Evolutionary conservation across 2,329 filamentous ascomycete species (phyloP).

Genomic region (Diplodia scrobiculata): DNA sequence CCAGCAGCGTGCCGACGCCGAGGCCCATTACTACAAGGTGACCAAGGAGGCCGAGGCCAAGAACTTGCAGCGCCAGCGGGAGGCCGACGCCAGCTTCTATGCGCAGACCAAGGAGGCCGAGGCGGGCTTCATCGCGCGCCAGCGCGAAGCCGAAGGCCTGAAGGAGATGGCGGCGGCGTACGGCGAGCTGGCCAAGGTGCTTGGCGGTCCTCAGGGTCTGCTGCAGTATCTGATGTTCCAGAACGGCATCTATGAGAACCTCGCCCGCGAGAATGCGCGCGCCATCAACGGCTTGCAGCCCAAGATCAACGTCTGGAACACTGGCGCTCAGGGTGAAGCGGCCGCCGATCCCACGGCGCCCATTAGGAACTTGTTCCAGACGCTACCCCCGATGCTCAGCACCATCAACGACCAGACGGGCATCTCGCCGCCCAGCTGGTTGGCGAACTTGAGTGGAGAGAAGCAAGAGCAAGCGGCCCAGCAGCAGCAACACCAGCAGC

Average conservation of each 20-base stretch:
- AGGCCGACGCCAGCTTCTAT: constrained; percentile 55
- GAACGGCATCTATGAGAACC: constrained; percentile 73
- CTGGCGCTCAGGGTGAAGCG: constrained; percentile 56
- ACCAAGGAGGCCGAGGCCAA: constrained; percentile 49
- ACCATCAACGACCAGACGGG: constrained; percentile 90
- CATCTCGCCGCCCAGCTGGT: constrained; percentile 76
- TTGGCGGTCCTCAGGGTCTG: constrained; percentile 76
- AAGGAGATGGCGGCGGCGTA: constrained; percentile 80
- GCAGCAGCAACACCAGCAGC: not conserved
- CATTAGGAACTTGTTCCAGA: constrained; percentile 82
- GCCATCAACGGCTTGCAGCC: constrained; percentile 77
- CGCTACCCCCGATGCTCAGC: constrained; percentile 75
- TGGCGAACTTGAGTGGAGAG: constrained; percentile 56
- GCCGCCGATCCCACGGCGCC: constrained; percentile 61
- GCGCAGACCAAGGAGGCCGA: constrained; percentile 56
- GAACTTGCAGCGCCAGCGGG: constrained; percentile 45
- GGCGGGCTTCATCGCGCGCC: constrained; percentile 60
- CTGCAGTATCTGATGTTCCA: constrained; percentile 88
- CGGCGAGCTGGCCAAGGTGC: constrained; percentile 66
- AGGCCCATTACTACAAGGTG: constrained; percentile 54
- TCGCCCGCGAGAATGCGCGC: constrained; percentile 75
- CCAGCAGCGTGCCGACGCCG: constrained; percentile 61
- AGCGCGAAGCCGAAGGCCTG: constrained; percentile 77
- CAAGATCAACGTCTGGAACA: constrained; percentile 92
- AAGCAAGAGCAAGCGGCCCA: constrained; percentile 1